Base-by-base conservation (phyloP, 805 yeast species). In the Spathaspora passalidarum region DNA sequence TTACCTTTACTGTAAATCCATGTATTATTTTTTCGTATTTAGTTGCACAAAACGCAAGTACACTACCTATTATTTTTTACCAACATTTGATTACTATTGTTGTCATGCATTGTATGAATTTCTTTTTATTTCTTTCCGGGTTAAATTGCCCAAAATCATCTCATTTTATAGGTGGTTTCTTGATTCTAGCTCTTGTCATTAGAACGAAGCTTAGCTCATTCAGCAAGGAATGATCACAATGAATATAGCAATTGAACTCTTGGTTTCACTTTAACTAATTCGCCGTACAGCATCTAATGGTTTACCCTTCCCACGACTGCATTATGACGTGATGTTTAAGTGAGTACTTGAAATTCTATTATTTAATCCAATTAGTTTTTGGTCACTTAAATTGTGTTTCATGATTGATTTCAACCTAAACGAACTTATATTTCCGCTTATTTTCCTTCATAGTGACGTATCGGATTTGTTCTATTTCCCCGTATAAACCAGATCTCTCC, bases 81-180 rank as follows among this genome's bases (percentile, higher is more conserved):
- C 19, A 11, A n/a, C 34, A n/a, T 29, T 3, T 29, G 25, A 22
- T 22, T 22, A 22, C 25, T 13, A 29, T 36, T 36, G 38, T 36
- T 19, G 7, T 36, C 20, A 3, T 3, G 4, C 7, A 29, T 29
- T 29, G 34, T 29, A n/a, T 36, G 22, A 36, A 36, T 36, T 36
- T 36, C 38, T 36, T 36, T 36, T 36, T 32, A 7, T 32, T 32
- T 32, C 11, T 34, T 36, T 36, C 38, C 23, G 22, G 38, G 38
- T 22, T 8, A 35, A 8, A 36, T 17, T 17, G 14, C 13, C 13
- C 6, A 29, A n/a, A 11, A 29, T 29, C 34, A 29, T 29, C 34
- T 29, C 34, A 29, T 29, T 29, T 29, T 13, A n/a, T 29, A 13
- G 17, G 34, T 26, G 14, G n/a, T n/a, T n/a, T n/a, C n/a, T n/a